Evolutionary conservation across 495 filamentous ascomycete genomes (phyloP), one percentile per base, ranked within the genome.

Genomic region (Penicillium egyptiacum): DNA sequence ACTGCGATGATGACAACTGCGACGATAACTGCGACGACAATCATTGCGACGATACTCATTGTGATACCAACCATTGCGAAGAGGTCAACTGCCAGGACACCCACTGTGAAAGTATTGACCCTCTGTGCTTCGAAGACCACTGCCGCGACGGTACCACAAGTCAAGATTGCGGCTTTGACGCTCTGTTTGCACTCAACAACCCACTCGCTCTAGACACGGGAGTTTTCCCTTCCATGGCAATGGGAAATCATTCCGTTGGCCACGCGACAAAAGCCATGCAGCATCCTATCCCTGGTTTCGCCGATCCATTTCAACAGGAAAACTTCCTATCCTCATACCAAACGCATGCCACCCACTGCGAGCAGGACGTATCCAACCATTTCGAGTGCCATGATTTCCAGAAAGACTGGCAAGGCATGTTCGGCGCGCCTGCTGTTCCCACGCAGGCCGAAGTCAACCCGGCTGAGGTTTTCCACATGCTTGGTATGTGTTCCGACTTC

Each of bases 51-150:
- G 67, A 71, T 25, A 59, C 39, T 35, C 61, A 69, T 33, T 76
- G 74, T 45, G 73, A 76, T 37, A 61, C 66, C 44, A 26, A 50
- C 17, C 55, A 61, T 11, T 64, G 61, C 17, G 60, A 70, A 19
- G 59, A 60, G 35, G 26, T 55, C 6, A 42, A 39, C 33, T 70
- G 67, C 48, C 59, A 64, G 14, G 59, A 68, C 41, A 55, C 39
- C 9, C 53, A 71, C 42, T 67, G 71, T 50, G 64, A 71, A 46
- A 65, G 42, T 30, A 61, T 66, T n/a, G 73, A 69, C 5, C 65
- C 72, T 19, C 60, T 70, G 43, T 79, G 76, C 57, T 78, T 75
- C 31, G 75, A 78, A 10, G 63, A 70, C 16, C 74, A 76, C 49
- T 79, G 76, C 58, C 78, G 71, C 7, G 59, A 70, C 2, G 56